Percentiles rank a stretch among this genome's conserved stretches.
Evolutionary conservation across 2,329 filamentous ascomycete species (phyloP).

Genomic region (Coniochaeta pulveracea): DNA sequence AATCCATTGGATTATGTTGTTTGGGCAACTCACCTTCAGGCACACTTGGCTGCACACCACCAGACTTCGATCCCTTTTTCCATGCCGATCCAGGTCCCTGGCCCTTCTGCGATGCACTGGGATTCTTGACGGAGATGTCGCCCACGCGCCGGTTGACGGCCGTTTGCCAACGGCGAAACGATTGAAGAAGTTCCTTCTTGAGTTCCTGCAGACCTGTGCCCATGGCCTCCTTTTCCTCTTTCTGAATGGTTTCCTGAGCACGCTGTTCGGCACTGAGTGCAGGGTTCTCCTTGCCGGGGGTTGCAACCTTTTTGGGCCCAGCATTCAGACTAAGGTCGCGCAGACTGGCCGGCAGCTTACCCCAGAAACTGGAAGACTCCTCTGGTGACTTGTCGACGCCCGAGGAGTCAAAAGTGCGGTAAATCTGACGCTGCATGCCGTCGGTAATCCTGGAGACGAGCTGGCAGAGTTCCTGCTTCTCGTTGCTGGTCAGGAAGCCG

Average conservation of each 20-base stretch:
- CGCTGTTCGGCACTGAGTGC: constrained; percentile 1
- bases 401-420: constrained; percentile 38
- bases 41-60: background rate
- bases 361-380: constrained; percentile 16
- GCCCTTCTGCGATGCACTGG: constrained; percentile 15
- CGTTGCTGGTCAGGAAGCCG: constrained; percentile 31
- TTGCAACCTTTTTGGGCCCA: background rate
- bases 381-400: constrained; percentile 15
- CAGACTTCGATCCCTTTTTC: constrained; percentile 15
- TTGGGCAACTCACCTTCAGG: constrained; percentile 13
- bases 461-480: constrained; percentile 39
- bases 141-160: constrained; percentile 58
- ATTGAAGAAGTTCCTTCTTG: constrained; percentile 55
- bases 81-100: constrained; percentile 9
- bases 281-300: constrained; percentile 5
- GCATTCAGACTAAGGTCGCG: constrained; percentile 11
- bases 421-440: constrained; percentile 40
- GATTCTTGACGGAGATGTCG: constrained; percentile 46
- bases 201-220: constrained; percentile 37
- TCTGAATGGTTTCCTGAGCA: constrained; percentile 11
- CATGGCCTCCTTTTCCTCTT: constrained; percentile 20
- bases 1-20: too few species aligned
- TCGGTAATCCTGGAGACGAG: constrained; percentile 42
- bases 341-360: constrained; percentile 20
- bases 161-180: constrained; percentile 74